Evolutionary conservation across 2,329 filamentous ascomycete genomes (phyloP).

Genomic region (Microsporum ferrugineum): DNA sequence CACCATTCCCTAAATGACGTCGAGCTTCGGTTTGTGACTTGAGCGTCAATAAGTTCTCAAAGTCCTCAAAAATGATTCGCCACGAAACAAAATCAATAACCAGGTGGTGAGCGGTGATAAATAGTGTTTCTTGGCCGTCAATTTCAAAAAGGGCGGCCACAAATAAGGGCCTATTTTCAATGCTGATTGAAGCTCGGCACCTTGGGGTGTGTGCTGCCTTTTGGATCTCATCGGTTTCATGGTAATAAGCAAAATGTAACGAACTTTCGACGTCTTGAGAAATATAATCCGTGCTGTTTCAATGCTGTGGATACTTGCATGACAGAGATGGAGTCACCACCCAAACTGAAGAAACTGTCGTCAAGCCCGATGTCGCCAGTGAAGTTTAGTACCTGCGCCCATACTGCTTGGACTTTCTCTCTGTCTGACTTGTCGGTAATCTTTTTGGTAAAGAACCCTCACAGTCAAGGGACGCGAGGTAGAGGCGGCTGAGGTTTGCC

Average conservation of each 20-base stretch:
- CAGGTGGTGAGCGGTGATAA: conserved; percentile 15
- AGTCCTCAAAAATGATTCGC: conserved; percentile 17
- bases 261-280: too few species aligned
- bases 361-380: conserved; percentile 19
- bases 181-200: too few species aligned
- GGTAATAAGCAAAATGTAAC: too few species aligned
- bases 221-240: too few species aligned
- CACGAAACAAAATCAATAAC: conserved; percentile 19
- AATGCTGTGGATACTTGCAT: conserved; percentile 10
- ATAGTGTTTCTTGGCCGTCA: conserved; percentile 10
- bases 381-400: conserved; percentile 25
- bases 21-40: conserved; percentile 15
- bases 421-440: neutral
- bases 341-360: conserved; percentile 6
- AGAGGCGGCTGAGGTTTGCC: neutral
- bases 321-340: conserved; percentile 9
- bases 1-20: conserved; percentile 32
- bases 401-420: neutral
- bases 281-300: neutral
- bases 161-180: neutral
- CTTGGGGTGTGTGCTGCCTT: too few species aligned
- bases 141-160: neutral
- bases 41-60: conserved; percentile 21
- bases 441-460: neutral
- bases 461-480: neutral